Conservation (phyloP, 2,329 filamentous ascomycete species). For the Metarhizium anisopliae region DNA sequence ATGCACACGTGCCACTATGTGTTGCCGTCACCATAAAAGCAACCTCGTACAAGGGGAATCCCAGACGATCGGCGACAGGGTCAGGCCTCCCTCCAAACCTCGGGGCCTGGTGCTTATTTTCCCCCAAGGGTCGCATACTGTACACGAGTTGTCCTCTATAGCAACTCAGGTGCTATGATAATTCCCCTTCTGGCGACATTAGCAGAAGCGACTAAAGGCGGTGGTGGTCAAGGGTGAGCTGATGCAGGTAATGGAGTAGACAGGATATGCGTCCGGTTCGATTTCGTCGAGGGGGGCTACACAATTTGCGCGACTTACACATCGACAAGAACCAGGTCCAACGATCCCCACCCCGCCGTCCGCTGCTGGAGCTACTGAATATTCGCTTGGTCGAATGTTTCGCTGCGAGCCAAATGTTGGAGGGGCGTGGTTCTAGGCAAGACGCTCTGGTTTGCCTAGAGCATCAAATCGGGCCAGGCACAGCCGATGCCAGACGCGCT, state of each 20-base stretch:
- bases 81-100: not conserved
- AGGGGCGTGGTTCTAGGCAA: not conserved
- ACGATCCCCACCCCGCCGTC: not conserved
- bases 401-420: not conserved
- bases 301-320: too few species aligned
- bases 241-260: not conserved
- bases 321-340: not conserved
- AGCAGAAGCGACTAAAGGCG: not conserved
- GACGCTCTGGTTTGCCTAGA: not conserved
- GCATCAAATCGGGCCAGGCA: not conserved
- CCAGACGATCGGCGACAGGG: not conserved
- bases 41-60: not conserved
- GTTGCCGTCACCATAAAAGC: not conserved
- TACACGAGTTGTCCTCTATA: too few species aligned
- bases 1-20: not conserved
- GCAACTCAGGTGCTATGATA: not conserved
- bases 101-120: too few species aligned
- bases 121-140: too few species aligned
- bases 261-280: too few species aligned
- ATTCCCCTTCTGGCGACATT: not conserved
- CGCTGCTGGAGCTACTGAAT: not conserved
- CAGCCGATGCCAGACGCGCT: not conserved
- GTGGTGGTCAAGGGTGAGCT: not conserved
- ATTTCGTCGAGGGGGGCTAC: too few species aligned
- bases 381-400: not conserved